phyloP scores from a whole-genome alignment of 176 grass and related monocot species.

The Oryza meridionalis region DNA sequence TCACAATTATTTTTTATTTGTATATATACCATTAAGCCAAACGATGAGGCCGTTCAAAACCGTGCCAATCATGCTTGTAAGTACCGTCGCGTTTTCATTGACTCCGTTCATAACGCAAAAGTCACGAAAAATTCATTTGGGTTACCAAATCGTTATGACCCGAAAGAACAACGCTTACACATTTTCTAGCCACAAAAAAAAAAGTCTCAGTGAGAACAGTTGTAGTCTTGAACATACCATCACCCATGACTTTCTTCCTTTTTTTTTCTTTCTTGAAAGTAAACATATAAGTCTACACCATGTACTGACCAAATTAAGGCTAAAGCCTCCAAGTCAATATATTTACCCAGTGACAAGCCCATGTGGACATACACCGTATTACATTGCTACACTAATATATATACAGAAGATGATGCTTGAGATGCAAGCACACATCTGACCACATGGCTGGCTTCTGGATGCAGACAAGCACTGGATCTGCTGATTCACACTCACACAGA shows the following conservation, averaged over 20 bases:
- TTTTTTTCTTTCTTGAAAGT: not conserved
- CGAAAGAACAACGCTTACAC: too few species aligned
- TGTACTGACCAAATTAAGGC: not conserved
- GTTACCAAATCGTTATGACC: too few species aligned
- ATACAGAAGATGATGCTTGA: not conserved
- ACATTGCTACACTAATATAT: not conserved
- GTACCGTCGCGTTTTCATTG: not conserved
- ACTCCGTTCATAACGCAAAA: not conserved
- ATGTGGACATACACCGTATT: not conserved
- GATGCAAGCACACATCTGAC: not conserved
- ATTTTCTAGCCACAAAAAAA: too few species aligned
- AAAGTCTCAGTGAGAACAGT: too few species aligned
- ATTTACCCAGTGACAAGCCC: not conserved
- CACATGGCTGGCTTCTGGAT: not conserved
- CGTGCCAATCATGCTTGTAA: too few species aligned
- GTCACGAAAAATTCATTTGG: not conserved
- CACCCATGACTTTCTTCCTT: not conserved
- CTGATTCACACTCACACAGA: not conserved
- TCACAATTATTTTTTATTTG: too few species aligned
- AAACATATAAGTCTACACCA: not conserved
- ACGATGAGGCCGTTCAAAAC: too few species aligned
- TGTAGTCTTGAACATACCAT: not conserved
- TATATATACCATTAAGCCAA: too few species aligned
- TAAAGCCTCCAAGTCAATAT: not conserved
- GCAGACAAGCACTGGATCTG: conserved; percentile 2